Evolutionary conservation across 2,329 filamentous ascomycete genomes (phyloP).

Genomic region (Paraphaeosphaeria minitans): DNA sequence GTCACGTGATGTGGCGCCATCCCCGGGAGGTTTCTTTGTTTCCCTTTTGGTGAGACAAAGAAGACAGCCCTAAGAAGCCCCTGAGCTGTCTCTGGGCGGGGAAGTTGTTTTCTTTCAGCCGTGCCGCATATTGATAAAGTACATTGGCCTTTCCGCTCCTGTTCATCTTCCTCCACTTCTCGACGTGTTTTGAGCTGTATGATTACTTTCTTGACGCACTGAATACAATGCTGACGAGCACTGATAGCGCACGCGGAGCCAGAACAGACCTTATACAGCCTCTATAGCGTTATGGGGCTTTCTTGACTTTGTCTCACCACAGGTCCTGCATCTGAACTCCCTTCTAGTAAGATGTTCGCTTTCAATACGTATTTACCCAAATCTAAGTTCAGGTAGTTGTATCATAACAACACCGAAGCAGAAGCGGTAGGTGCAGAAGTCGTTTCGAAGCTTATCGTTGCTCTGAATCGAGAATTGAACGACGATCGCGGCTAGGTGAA

Average conservation of each 20-base stretch:
- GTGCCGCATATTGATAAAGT: neutral
- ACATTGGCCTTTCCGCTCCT: neutral
- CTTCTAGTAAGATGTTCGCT: neutral
- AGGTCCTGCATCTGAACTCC: neutral
- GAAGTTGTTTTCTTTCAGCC: neutral
- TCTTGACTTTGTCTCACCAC: neutral
- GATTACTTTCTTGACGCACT: neutral
- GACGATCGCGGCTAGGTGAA: neutral
- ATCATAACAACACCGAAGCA: neutral
- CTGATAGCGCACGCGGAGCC: neutral
- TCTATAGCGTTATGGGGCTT: neutral
- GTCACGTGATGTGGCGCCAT: neutral
- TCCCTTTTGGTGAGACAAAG: neutral
- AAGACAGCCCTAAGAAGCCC: neutral
- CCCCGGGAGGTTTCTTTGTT: neutral
- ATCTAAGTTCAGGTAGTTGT: neutral
- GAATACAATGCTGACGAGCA: neutral
- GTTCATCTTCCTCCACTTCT: neutral
- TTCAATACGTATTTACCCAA: neutral
- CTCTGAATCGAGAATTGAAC: neutral
- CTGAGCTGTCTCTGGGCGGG: neutral
- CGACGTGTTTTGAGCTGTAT: neutral
- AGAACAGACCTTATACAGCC: neutral
- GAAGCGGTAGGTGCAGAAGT: neutral
- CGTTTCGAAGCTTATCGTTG: neutral